Base-by-base conservation (phyloP, 257 asterid species). In the Paulownia fortunei region DNA sequence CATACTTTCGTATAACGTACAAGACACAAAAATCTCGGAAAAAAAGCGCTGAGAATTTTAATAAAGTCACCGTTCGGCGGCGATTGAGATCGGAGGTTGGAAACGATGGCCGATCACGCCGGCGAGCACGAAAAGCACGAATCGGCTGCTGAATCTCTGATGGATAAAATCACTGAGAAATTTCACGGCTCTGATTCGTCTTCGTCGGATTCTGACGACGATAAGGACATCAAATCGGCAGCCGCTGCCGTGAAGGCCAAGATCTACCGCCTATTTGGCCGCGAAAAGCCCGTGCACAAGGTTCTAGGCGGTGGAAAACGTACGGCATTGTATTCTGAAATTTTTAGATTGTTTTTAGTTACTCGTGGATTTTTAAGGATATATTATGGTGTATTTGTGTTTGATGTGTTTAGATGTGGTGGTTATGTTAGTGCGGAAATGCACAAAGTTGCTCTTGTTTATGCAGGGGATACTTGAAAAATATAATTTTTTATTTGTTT, bases 251-350 rank as follows among this genome's bases (percentile, higher is more conserved):
- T 76, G 71, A 92, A 90, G 72, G 52, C 91, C 67, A 90, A 88
- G 91, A 86, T 89, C 92, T 92, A 92, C 79, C 96, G 97, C 62
- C 87, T 92, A 5, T 90, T 90, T 46, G 96, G 94, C 71, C 88
- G 97, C 23, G 96, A 90, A 80, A 83, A 69, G 85, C 94, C 97
- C 21, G 88, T 92, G 26, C 96, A 89, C 82, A 86, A 86, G 84
- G 90, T 90, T 77, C 86, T 92, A 46, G 97, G 97, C 74, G 95
- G 97, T 62, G 97, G 97, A 79, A 91, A 91, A 81, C 87, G 97
- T 92, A 91, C 64, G 89, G 19, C 72, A 74, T 67, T 68, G 67
- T 61, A 4, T 69, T 61, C 58, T 71, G 6, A 12, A 61, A 16
- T 34, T 79, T 34, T 47, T 73, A 3, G 66, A 68, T 69, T 61